Percentiles rank a stretch among this genome's conserved stretches.
phyloP scores from a whole-genome alignment of 106 monocot genomes.

The Iris macrosiphon region DNA sequence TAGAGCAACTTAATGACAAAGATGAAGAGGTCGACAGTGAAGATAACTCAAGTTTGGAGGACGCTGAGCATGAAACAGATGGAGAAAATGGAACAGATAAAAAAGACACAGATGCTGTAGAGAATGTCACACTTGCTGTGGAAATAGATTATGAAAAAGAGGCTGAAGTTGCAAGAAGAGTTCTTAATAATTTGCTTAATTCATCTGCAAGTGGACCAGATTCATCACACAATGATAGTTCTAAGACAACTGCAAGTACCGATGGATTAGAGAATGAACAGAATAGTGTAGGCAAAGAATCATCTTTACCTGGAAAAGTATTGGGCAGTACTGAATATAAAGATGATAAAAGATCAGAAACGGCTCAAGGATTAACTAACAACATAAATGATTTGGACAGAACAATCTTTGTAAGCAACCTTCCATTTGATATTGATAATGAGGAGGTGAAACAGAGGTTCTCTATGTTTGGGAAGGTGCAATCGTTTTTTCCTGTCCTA shows the following conservation, averaged over 20 bases:
- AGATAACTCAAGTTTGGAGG: conserved; percentile 1
- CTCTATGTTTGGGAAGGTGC: conserved; percentile 76
- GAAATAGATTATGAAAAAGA: conserved; percentile 50
- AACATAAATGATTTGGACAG: conserved; percentile 50
- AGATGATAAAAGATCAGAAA: conserved; percentile 14
- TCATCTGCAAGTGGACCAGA: conserved; percentile 18
- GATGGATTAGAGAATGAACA: not conserved
- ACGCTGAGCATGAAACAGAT: conserved; percentile 2
- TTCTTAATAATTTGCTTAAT: conserved; percentile 68
- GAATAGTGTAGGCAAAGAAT: conserved; percentile 17
- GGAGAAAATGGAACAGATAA: conserved; percentile 10
- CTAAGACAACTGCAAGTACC: conserved; percentile 19
- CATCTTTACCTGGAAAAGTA: conserved; percentile 8
- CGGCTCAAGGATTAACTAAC: conserved; percentile 8
- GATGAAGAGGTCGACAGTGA: conserved; percentile 22
- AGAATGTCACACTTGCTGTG: conserved; percentile 7
- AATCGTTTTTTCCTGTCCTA: conserved; percentile 64
- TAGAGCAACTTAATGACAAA: conserved; percentile 6
- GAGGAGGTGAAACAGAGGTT: conserved; percentile 87
- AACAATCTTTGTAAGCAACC: conserved; percentile 87
- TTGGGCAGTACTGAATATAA: not conserved
- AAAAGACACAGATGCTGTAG: conserved; percentile 9
- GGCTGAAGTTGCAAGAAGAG: conserved; percentile 65
- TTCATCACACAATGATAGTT: conserved; percentile 11
- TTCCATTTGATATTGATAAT: conserved; percentile 79